Evolutionary conservation across 2,329 filamentous ascomycete genomes (phyloP), one percentile per base, ranked within the genome.

Genomic region (Neopestalotiopsis sp.): DNA sequence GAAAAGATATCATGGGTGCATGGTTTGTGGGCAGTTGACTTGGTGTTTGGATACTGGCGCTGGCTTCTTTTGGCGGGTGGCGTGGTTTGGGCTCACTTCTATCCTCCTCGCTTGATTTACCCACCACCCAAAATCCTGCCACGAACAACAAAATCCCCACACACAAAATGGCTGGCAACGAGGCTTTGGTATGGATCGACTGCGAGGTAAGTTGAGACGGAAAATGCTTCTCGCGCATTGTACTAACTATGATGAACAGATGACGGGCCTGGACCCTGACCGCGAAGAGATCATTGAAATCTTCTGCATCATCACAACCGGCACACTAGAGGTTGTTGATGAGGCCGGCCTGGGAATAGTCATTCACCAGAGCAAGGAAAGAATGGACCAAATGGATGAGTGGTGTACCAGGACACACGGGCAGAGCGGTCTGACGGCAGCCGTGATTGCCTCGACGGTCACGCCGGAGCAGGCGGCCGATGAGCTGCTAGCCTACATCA

Each of bases 281-380:
- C 89, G 84, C 40, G 95, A 98, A 77, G 90, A 91, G 68, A 96
- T 98, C 76, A 90, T 98, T 77, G 94, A 97, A 75, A 92, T 98
- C 68, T 95, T 92, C 80, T 98, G 95, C 83, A 92, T 97, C 81
- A 89, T 99, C 78, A 99, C 96, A 7, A 92, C 95, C 73, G 88
- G 90, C 66, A 85, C 94, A 70, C 88, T 99, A 24, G 88, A 93
- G 68, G 80, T 97, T 42, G 81, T 97, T 32, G 94, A 97, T 70
- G 83, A 90, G 30, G 79, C 86, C 40, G 95, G 95, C 73, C 97
- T 92, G 85, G 93, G 97, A 76, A 88, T 88, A 34, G 85, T 95
- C 60, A 88, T 99, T 69, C 91, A 95, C 78, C 93, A 93, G 75
- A 85, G 90, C 0, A 85, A 90, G 75, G 84, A 89, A 67, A 87